A percentile compares a stretch with the other conserved stretches of the same genome.
These are phyloP conservation scores for Pythium sukuiense DNA, from an alignment of 352 stramenopile genomes.

Conservation along the genomic window DNA sequence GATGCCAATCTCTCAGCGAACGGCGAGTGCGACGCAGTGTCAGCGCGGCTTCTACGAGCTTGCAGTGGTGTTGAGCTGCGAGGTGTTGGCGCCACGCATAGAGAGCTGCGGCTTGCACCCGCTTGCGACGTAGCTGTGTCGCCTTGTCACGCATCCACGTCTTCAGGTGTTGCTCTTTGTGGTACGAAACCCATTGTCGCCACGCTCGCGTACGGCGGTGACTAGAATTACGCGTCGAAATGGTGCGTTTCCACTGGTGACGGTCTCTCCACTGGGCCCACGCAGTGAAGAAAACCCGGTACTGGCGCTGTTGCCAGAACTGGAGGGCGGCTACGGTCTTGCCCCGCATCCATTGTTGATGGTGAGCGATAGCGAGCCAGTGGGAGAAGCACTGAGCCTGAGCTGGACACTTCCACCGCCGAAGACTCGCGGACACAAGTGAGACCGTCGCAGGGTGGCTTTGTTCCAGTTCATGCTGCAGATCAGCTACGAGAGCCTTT, in stretches of 20 bases:
- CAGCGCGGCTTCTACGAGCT: background rate
- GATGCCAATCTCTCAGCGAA: constrained; percentile 17
- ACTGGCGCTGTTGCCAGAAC: constrained; percentile 8
- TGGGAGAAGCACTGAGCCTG: constrained; percentile 3
- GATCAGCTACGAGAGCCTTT: background rate
- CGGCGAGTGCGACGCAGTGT: constrained; percentile 9
- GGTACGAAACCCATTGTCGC: constrained; percentile 4
- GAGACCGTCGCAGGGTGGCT: background rate
- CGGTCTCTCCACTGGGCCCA: constrained; percentile 9
- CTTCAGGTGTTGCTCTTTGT: background rate
- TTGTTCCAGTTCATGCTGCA: background rate
- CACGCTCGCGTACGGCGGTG: constrained; percentile 5
- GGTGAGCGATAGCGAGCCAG: background rate
- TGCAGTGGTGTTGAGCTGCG: background rate
- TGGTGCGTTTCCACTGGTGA: background rate
- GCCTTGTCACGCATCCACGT: background rate
- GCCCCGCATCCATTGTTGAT: constrained; percentile 13
- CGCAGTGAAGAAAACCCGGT: background rate
- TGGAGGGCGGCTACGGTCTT: constrained; percentile 12
- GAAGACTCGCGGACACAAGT: constrained; percentile 2
- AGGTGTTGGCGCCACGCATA: background rate
- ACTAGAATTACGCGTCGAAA: background rate
- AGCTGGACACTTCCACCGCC: background rate
- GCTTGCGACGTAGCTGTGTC: background rate
- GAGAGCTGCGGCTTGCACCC: background rate